These are phyloP conservation scores for Citrus hindsii DNA, from an alignment of 345 rosid species.

Conservation along the genomic window DNA sequence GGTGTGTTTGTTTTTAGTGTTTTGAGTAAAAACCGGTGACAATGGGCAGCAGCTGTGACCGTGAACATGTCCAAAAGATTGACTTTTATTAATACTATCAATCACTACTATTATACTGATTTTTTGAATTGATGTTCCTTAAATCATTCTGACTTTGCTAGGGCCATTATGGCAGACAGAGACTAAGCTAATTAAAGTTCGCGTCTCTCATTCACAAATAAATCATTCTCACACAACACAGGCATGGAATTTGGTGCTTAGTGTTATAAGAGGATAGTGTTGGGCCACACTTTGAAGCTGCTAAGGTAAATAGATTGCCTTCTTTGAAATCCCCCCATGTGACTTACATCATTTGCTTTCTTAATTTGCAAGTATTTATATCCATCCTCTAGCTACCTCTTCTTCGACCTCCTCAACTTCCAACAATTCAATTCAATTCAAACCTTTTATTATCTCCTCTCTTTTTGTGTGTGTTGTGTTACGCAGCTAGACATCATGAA, in stretches of 20 bases:
- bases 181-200: slow-evolving; percentile 7
- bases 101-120: slow-evolving; percentile 19
- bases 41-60: slow-evolving; percentile 49
- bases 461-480: background rate
- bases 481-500: slow-evolving; percentile 34
- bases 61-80: slow-evolving; percentile 34
- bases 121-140: slow-evolving; percentile 10
- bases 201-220: background rate
- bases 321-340: slow-evolving; percentile 13
- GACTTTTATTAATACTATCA: slow-evolving; percentile 33
- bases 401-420: slow-evolving; percentile 3
- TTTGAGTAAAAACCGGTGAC: background rate
- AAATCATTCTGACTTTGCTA: slow-evolving; percentile 6
- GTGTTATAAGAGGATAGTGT: background rate
- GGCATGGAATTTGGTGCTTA: background rate
- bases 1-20: background rate
- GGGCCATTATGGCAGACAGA: slow-evolving; percentile 36
- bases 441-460: background rate
- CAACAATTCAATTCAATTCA: background rate
- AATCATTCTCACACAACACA: background rate
- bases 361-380: slow-evolving; percentile 33
- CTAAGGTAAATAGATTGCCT: background rate
- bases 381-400: slow-evolving; percentile 4
- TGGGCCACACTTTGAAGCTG: slow-evolving; percentile 5
- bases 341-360: background rate